These are phyloP conservation scores for Asclepias syriaca DNA, from an alignment of 257 asterid species.

Conservation along the genomic window DNA sequence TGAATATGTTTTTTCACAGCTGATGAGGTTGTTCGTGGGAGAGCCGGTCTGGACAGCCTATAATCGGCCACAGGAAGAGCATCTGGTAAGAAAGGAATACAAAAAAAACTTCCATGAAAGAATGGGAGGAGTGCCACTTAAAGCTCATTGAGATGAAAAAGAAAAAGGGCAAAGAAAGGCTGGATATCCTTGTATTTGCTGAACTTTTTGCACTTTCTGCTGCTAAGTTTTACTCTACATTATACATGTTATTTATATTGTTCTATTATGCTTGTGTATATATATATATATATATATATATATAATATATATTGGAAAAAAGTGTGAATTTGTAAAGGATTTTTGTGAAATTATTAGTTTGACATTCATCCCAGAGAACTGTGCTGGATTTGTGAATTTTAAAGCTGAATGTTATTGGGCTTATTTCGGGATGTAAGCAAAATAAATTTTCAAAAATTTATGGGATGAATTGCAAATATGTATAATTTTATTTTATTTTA, in stretches of 20 bases:
- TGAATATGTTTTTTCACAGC: slow-evolving; percentile 29
- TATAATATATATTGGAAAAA: no score
- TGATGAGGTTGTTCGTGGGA: slow-evolving; percentile 85
- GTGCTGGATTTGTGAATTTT: no score
- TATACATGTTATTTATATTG: no score
- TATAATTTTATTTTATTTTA: no score
- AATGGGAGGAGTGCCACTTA: slow-evolving; percentile 32
- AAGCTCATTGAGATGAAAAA: slow-evolving; percentile 36
- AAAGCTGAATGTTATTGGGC: background rate
- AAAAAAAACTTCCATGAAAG: slow-evolving; percentile 28
- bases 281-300: no score
- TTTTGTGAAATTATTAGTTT: no score
- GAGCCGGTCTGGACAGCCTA: slow-evolving; percentile 84
- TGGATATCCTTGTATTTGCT: background rate
- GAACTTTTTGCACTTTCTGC: background rate
- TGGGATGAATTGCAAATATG: no score
- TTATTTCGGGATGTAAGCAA: no score
- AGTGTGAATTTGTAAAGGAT: no score
- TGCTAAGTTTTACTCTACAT: background rate
- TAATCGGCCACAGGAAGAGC: slow-evolving; percentile 78
- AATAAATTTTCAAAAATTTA: no score
- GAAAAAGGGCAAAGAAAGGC: background rate
- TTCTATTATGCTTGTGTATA: no score
- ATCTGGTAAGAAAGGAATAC: slow-evolving; percentile 64
- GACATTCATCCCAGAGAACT: no score